Evolutionary conservation across 371 early-diverging fungal species (phyloP).

Genomic region (Parasitella parasitica): DNA sequence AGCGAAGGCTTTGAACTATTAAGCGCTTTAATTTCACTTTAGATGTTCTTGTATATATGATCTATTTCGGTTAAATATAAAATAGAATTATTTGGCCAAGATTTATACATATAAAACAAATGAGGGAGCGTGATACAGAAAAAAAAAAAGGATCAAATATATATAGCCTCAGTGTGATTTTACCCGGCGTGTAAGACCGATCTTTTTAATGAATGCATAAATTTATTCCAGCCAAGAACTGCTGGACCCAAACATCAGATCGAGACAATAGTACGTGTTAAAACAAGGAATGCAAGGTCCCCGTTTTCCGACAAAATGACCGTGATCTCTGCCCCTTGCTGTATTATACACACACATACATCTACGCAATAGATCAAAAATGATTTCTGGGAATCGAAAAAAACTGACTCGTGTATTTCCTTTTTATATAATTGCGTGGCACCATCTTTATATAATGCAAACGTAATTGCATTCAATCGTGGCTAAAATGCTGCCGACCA

Average conservation of each 20-base stretch:
- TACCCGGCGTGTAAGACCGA: neutral
- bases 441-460: constrained; percentile 6
- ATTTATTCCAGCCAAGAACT: neutral
- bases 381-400: neutral
- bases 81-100: neutral
- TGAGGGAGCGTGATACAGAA: neutral
- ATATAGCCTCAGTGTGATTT: no score
- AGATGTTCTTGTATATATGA: neutral
- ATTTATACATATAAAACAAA: neutral
- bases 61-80: neutral
- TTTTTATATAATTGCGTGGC: neutral
- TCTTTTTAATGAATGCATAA: neutral
- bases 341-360: neutral
- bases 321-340: neutral
- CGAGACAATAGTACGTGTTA: neutral
- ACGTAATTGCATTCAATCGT: neutral
- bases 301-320: neutral
- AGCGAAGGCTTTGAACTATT: neutral
- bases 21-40: neutral
- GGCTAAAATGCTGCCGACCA: constrained; percentile 15
- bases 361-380: neutral
- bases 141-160: neutral
- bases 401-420: constrained; percentile 1
- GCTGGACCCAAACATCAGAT: neutral
- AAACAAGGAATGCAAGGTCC: neutral